Base-by-base conservation (phyloP, 1,139 yeast genomes). In the Hyphopichia khmerensis region DNA sequence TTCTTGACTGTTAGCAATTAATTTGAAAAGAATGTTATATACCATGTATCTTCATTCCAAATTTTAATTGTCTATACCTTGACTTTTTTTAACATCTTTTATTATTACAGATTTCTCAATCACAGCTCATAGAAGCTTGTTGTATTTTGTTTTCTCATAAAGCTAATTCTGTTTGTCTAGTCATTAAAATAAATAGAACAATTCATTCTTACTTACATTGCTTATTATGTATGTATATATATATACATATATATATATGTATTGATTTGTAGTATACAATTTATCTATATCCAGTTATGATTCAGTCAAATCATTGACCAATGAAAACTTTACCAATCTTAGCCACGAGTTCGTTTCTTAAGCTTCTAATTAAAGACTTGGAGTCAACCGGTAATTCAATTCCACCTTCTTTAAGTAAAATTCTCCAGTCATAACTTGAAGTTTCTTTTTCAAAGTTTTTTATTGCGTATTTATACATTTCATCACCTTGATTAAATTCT, bases 261-360 rank as follows among this genome's bases (percentile, higher is more conserved):
- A n/a, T n/a, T n/a, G n/a, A n/a, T n/a, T n/a, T 26, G 29, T 26
- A 26, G 29, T 26, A 21, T 26, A 26, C 29, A 26, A 26, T 21
- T 6, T 6, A 21, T 6, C 5, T 21, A 5, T 21, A 6, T 5
- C 9, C 8, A 6, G 9, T 21, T 21, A 21, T 6, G 9, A 21
- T 21, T 21, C 7, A 27, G 11, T 7, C 4, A 4, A 27, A 7
- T 27, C 13, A 35, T 16, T 27, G 19, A 3, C 27, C 33, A 23
- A 70, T 62, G 53, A 67, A 73, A 2, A 68, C 75, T 46, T 57
- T 54, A n/a, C 72, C 77, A n/a, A 71, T 59, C 49, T 65, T 67
- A 17, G 58, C 56, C 5, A 62, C 59, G 10, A 72, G 60, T 45
- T 61, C 62, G 40, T 61, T 60, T 44, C 79, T 57, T 33, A 74